Base-by-base conservation (phyloP, 2,329 filamentous ascomycete species). In the Lasiodiplodia hormozganensis region DNA sequence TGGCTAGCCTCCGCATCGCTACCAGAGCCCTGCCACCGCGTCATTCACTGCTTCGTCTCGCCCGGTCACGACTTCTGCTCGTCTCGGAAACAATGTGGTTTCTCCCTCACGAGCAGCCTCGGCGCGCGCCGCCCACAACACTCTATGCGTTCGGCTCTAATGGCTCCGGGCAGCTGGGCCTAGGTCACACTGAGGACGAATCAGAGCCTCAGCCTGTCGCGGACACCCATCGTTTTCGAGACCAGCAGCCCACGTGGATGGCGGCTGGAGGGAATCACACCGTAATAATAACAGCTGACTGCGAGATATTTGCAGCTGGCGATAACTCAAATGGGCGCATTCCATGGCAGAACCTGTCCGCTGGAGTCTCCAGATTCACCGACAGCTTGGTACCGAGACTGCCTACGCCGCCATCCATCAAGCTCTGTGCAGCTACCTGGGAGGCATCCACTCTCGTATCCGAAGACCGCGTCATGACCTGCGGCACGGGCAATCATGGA, bases 241-340 rank as follows among this genome's bases (percentile, higher is more conserved):
- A 62, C 14, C 36, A 62, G 25, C 25, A 62, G 21, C 66, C 67
- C 8, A 25, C 51, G 43, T 73, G 76, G 16, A 83, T 90, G 31
- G 80, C 76, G 54, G 85, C 92, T 8, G 95, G 95, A 4, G 94
- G 94, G 1, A 97, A 97, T 75, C 95, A 97, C 78, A 96, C 93
- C 0, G 81, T 97, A 4, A 77, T 97, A 11, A 82, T 94, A 12
- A 87, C 86, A n/a, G 75, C 82, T 4, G 76, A 83, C 31, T 90
- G 90, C 0, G 73, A 81, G 1, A 81, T 94, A 0, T 91, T 88
- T 74, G 89, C 87, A 74, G 86, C 88, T 56, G 94, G 94, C 0
- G 87, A 90, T 69, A 83, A 87, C 75, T 75, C 71, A 8, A 81
- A 84, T 72, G 80, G 81, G 6, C 81, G 66, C 57, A 62, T 62